Conservation (phyloP, 495 filamentous ascomycete genomes). For the Corynascus novoguineensis region DNA sequence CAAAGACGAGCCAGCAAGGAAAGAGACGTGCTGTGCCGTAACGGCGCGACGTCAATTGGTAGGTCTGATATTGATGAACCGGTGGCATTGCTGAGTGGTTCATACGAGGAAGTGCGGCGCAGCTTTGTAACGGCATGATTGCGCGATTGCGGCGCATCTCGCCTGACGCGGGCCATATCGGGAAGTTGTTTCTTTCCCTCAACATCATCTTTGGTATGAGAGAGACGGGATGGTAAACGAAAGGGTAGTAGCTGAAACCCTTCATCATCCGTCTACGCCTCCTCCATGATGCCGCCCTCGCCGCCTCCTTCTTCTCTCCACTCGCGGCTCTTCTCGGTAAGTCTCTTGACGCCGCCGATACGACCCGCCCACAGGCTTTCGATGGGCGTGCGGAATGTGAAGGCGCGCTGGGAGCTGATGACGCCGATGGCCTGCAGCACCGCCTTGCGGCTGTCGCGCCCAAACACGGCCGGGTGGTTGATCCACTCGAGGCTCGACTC, state of each 20-base stretch:
- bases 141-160: neutral
- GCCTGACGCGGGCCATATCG: neutral
- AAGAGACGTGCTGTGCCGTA: neutral
- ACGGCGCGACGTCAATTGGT: neutral
- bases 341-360: constrained; percentile 66
- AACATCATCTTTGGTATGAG: neutral
- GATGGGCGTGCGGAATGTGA: constrained; percentile 83
- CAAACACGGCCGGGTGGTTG: constrained; percentile 91
- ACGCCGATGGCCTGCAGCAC: constrained; percentile 95
- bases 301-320: constrained; percentile 84
- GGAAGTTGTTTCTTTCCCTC: neutral
- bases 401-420: constrained; percentile 88
- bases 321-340: constrained; percentile 73
- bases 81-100: too few species aligned
- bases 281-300: constrained; percentile 69
- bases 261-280: constrained; percentile 39
- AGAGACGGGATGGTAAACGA: neutral
- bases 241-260: neutral
- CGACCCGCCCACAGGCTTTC: constrained; percentile 82
- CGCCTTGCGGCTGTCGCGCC: constrained; percentile 90
- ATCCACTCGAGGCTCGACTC: constrained; percentile 98
- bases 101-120: too few species aligned
- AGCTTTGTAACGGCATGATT: neutral
- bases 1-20: neutral
- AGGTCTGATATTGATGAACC: too few species aligned